Conservation (phyloP, 1,284 basidiomycete genomes). For the Pisolithus thermaeus region DNA sequence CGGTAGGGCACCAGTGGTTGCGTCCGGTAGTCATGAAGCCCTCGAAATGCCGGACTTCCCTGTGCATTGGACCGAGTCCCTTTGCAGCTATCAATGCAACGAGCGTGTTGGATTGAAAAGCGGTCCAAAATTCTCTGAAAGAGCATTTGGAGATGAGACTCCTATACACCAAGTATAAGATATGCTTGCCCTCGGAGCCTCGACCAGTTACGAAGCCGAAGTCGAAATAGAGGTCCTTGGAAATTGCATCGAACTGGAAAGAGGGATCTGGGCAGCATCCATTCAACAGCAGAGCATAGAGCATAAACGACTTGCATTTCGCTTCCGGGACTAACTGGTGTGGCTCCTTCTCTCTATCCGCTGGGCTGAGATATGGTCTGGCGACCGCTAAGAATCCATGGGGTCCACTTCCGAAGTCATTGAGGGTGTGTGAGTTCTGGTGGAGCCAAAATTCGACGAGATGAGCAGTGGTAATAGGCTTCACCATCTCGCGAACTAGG, state of each 20-base stretch:
- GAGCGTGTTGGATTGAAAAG: neutral
- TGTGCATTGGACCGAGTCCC: neutral
- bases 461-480: too few species aligned
- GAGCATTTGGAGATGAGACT: conserved; percentile 1
- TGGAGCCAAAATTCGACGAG: too few species aligned
- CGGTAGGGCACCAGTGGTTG: neutral
- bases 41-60: neutral
- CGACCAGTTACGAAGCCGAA: neutral
- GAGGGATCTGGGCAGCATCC: neutral
- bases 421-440: too few species aligned
- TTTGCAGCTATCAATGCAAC: neutral
- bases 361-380: neutral
- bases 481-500: too few species aligned
- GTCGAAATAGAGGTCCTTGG: neutral
- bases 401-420: neutral
- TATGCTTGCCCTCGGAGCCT: neutral
- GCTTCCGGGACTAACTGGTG: neutral
- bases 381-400: neutral
- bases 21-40: neutral
- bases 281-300: neutral
- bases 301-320: neutral
- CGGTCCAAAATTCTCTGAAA: conserved; percentile 1
- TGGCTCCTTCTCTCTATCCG: neutral
- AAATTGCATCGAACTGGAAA: neutral
- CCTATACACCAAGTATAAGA: neutral